Percentiles rank a stretch among this genome's conserved stretches.
phyloP scores from a whole-genome alignment of 768 basidiomycete species.

The Pluteus cervinus region DNA sequence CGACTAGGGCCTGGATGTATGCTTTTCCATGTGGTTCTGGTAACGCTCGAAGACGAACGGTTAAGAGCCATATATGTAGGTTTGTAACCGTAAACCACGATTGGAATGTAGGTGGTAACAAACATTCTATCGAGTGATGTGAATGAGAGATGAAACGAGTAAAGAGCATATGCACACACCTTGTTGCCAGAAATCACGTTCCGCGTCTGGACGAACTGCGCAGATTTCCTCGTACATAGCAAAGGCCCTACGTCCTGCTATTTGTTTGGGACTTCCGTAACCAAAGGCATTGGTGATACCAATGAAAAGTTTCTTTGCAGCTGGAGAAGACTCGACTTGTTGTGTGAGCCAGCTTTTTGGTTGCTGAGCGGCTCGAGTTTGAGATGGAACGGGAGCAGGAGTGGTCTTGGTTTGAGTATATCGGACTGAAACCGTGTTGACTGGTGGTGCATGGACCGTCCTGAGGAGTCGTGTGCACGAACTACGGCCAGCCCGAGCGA shows the following conservation, averaged over 20 bases:
- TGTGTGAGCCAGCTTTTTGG: constrained; percentile 50
- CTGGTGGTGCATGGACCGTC: too few species aligned
- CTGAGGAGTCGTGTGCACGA: too few species aligned
- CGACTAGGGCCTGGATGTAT: constrained; percentile 79
- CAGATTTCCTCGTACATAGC: constrained; percentile 53
- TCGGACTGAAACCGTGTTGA: too few species aligned
- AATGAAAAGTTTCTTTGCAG: constrained; percentile 38
- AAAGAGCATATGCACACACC: constrained; percentile 32
- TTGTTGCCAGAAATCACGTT: constrained; percentile 57
- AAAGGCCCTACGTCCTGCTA: constrained; percentile 54
- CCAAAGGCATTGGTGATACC: constrained; percentile 46
- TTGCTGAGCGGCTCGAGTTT: constrained; percentile 3
- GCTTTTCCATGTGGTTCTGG: constrained; percentile 57
- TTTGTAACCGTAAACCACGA: constrained; percentile 96
- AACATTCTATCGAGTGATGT: constrained; percentile 49
- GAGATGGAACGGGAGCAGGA: neutral
- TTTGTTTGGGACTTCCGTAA: constrained; percentile 55
- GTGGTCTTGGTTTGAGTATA: neutral
- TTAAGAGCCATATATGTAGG: constrained; percentile 87
- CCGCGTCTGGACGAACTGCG: constrained; percentile 50
- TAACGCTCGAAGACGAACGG: constrained; percentile 81
- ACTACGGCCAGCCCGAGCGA: too few species aligned
- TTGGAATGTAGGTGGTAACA: constrained; percentile 88
- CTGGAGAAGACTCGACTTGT: constrained; percentile 43
- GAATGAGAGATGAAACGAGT: constrained; percentile 5